Evolutionary conservation across 768 basidiomycete genomes (phyloP), one percentile per base, ranked within the genome.

Genomic region (Rhizopogon vesiculosus): DNA sequence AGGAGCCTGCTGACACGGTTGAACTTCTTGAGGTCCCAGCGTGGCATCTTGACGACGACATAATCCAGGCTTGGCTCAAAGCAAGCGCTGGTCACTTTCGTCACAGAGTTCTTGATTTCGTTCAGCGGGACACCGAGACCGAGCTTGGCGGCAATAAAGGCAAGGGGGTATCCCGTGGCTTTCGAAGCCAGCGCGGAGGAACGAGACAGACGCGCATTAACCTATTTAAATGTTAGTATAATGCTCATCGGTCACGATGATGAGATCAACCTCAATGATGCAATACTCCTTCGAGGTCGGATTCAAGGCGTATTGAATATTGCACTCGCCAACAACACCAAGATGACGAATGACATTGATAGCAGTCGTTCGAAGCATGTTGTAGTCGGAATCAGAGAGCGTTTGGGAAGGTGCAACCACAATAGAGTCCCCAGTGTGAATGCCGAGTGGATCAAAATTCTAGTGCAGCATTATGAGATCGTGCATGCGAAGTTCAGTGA

Each of bases 21-120:
- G 76, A 99, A 99, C 80, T 99, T 99, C 74, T 95, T 95, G 67
- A 98, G 76, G 73, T 99, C 97, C 96, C 96, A 99, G 60, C 96
- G 89, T 54, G 96, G 96, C 64, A 99, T 97, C 78, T 99, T 98
- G 68, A 98, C 95, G 44, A 98, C 94, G 55, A 89, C 84, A 69
- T 99, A 99, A 71, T 99, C 96, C 76, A 99, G 79, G 63, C 89
- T 91, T 6, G 96, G 97, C 74, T 99, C 96, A 70, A 99, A 99
- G 76, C 96, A 99, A 2, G 97, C 96, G 35, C 86, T 88, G 3
- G 96, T 98, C 54, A 92, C 88, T 70, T 95, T 96, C 51, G 96
- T 98, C 54, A 99, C 96, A 18, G 89, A 87, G 75, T 99, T 99
- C 74, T 88, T 91, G 75, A 99, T 97, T 75, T 96, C 94, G 73